These are phyloP conservation scores for Populus hybrid DNA, from an alignment of 441 rosid species.

Conservation along the genomic window DNA sequence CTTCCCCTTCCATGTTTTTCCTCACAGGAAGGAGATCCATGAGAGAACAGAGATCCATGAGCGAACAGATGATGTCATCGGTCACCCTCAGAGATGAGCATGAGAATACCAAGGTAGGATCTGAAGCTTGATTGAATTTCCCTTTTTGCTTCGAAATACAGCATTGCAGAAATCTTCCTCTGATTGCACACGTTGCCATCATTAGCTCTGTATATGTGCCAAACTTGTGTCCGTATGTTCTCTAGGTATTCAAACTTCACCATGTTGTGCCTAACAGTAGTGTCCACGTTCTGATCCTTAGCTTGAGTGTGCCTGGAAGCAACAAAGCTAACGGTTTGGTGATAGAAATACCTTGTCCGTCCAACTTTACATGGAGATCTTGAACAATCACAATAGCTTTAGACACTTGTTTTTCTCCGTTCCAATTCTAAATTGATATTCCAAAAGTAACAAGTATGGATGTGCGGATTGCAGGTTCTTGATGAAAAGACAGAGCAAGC, in stretches of 20 bases:
- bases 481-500: slow-evolving; percentile 14
- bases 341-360: too few relatives aligned
- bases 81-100: slow-evolving; percentile 7
- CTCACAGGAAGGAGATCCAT: slow-evolving; percentile 28
- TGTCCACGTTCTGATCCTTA: too few relatives aligned
- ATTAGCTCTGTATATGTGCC: neutral
- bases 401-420: neutral
- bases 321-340: too few relatives aligned
- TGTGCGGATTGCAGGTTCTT: slow-evolving; percentile 30
- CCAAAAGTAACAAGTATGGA: neutral
- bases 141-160: neutral
- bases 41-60: slow-evolving; percentile 20
- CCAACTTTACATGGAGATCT: neutral
- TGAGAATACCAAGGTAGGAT: slow-evolving; percentile 22
- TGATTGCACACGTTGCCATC: too few relatives aligned
- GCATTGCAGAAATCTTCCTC: neutral
- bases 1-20: slow-evolving; percentile 17
- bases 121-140: neutral
- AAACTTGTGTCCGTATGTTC: neutral
- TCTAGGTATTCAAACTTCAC: neutral
- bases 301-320: neutral
- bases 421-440: neutral
- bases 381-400: neutral
- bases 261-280: neutral
- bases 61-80: slow-evolving; percentile 19